These are phyloP conservation scores for Mucor piriformis DNA, from an alignment of 371 early-diverging fungal genomes.

Conservation along the genomic window DNA sequence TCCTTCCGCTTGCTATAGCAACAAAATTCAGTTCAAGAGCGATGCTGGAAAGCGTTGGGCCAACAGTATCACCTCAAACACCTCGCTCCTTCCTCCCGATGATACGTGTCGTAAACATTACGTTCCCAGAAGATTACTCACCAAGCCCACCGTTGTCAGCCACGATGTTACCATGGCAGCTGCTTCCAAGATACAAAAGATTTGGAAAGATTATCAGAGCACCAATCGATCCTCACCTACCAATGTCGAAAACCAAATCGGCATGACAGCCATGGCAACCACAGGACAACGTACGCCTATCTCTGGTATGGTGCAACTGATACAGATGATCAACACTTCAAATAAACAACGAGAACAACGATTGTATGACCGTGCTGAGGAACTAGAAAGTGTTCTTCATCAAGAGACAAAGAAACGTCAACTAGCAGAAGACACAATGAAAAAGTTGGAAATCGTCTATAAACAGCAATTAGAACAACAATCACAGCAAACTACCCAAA, in stretches of 20 bases:
- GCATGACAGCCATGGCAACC: conserved; percentile 8
- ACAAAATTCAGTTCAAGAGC: conserved; percentile 38
- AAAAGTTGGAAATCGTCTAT: conserved; percentile 11
- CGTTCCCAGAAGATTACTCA: conserved; percentile 29
- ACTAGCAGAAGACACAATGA: conserved; percentile 16
- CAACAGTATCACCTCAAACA: conserved; percentile 16
- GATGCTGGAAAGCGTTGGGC: conserved; percentile 47
- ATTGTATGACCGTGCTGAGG: conserved; percentile 27
- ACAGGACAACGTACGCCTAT: conserved; percentile 26
- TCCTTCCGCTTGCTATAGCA: conserved; percentile 13
- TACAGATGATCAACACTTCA: conserved; percentile 31
- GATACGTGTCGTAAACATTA: conserved; percentile 33
- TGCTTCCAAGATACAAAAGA: conserved; percentile 15
- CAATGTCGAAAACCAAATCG: conserved; percentile 12
- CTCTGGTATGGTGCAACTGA: conserved; percentile 34
- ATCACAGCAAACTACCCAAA: not conserved
- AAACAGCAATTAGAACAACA: conserved; percentile 1
- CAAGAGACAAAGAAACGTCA: conserved; percentile 29
- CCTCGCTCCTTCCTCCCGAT: conserved; percentile 31
- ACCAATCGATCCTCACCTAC: conserved; percentile 2
- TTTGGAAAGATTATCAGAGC: conserved; percentile 27
- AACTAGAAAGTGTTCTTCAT: conserved; percentile 27
- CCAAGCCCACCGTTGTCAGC: too few species aligned
- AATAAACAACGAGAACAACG: conserved; percentile 28
- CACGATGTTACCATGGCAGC: not conserved